Evolutionary conservation across 176 grass and related monocot species (phyloP), one percentile per base, ranked within the genome.

Genomic region (Luzula sylvatica): DNA sequence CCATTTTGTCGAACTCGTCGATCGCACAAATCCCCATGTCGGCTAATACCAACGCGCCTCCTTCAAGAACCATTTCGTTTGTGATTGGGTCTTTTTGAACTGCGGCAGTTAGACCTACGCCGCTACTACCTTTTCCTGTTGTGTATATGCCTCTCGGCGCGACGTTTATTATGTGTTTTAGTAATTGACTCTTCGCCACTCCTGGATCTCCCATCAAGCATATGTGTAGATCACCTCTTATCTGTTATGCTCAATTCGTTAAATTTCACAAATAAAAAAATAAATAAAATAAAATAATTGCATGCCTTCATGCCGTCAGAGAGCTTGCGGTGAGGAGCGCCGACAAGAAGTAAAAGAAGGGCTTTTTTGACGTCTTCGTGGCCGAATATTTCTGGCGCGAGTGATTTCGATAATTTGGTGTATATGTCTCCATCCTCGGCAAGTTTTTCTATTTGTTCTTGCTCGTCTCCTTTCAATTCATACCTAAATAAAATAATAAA

Each of bases 21-120:
- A 98, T 98, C n/a, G 93, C 93, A 20, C 93, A 98, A 55, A 98
- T 98, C 28, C 86, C 93, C 93, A 98, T 92, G 65, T 98, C 93
- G 22, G 93, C 78, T 41, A 98, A 62, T 80, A 98, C 93, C 86
- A 98, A 63, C 69, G 93, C 93, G 65, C 93, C 93, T 74, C 93
- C 93, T 81, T 98, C 93, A 13, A 98, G 93, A 47, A 98, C 86
- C 71, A 98, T 90, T 66, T 92, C 93, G 77, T 80, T 98, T 47
- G 93, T 98, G 21, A 98, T 53, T 39, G 86, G 93, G 68, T 98
- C 93, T 79, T 79, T 83, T 67, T 87, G 93, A 26, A 98, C 86
- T 0, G 93, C 93, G 56, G 93, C 93, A 41, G 93, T 98, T 42
- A 98, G 86, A 77, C 93, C 93, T 51, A 98, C 93, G 15, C 93